Percentiles rank a stretch among this genome's conserved stretches.
Evolutionary conservation across 2,329 filamentous ascomycete species (phyloP).

Genomic region (Fusarium foetens): DNA sequence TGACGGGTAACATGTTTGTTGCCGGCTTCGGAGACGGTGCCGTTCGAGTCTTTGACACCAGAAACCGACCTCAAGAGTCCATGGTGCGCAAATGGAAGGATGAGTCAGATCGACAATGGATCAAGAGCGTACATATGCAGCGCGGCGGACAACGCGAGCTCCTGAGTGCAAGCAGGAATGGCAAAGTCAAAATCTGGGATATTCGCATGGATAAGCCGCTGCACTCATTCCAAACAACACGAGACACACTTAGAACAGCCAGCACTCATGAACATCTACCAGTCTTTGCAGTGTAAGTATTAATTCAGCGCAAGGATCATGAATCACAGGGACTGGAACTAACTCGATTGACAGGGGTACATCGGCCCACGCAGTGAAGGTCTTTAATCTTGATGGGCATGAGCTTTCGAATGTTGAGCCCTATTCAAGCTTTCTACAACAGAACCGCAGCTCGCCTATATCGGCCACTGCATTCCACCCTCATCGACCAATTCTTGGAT

Average conservation of each 20-base stretch:
- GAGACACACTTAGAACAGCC: constrained; percentile 81
- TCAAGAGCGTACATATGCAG: constrained; percentile 96
- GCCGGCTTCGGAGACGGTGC: constrained; percentile 97
- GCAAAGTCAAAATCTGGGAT: constrained; percentile 96
- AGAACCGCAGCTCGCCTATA: constrained; percentile 83
- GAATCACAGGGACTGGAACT: constrained; percentile 35
- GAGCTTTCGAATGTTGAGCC: constrained; percentile 87
- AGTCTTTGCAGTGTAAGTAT: constrained; percentile 88
- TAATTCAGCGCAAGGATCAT: not conserved
- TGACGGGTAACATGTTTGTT: constrained; percentile 95
- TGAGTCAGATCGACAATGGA: constrained; percentile 85
- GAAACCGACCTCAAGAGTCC: constrained; percentile 82
- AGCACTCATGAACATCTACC: constrained; percentile 96
- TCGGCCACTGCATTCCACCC: constrained; percentile 94
- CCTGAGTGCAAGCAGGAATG: constrained; percentile 88
- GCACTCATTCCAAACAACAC: constrained; percentile 77
- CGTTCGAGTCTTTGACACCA: constrained; percentile 92
- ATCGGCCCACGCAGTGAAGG: constrained; percentile 86
- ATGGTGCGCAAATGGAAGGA: constrained; percentile 99
- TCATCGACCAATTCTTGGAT: constrained; percentile 90
- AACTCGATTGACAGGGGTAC: constrained; percentile 72
- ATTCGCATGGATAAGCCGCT: constrained; percentile 86
- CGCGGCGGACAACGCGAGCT: constrained; percentile 92
- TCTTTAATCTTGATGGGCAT: constrained; percentile 87
- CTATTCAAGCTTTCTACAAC: constrained; percentile 86